A percentile compares a stretch with the other conserved stretches of the same genome.
phyloP scores from a whole-genome alignment of 306 rosid genomes.

The Canavalia ensiformis region DNA sequence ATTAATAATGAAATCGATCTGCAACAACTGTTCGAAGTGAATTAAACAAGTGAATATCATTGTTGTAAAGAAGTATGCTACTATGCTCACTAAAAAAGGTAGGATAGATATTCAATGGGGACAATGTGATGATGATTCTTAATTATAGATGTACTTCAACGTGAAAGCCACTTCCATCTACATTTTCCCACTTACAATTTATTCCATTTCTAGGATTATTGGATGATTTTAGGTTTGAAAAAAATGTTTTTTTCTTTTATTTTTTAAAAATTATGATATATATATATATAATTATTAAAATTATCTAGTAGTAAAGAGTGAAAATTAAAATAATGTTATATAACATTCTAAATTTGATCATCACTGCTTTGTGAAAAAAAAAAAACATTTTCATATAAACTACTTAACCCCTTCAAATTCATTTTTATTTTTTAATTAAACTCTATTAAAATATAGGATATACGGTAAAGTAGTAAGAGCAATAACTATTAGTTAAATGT shows the following conservation, averaged over 20 bases:
- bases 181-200: constrained; percentile 24
- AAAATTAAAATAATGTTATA: no score
- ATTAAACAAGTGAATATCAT: neutral
- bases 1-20: neutral
- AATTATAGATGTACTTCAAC: constrained; percentile 35
- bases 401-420: neutral
- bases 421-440: neutral
- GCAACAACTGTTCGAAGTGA: neutral
- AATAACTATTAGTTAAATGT: no score
- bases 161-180: constrained; percentile 42
- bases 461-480: no score
- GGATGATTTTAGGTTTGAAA: no score
- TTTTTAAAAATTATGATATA: no score
- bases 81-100: neutral
- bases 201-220: neutral
- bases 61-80: neutral
- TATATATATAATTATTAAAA: no score
- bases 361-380: no score
- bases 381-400: neutral
- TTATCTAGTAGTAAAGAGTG: no score
- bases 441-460: no score
- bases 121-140: constrained; percentile 21
- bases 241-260: no score
- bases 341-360: no score
- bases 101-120: constrained; percentile 3